These are phyloP conservation scores for Populus hybrid DNA, from an alignment of 441 rosid species.

Conservation along the genomic window DNA sequence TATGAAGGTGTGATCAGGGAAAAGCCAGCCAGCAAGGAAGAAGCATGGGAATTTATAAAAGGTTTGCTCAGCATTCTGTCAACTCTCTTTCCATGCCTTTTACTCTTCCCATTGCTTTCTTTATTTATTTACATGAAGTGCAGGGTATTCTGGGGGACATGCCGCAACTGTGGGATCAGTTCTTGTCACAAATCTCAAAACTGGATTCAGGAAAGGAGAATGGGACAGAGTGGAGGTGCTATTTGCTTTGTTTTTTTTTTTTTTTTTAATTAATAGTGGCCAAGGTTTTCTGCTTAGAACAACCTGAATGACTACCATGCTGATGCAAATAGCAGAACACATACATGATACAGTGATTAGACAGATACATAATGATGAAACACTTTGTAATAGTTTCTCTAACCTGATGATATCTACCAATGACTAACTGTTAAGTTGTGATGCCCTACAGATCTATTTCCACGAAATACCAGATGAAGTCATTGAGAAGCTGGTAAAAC, in stretches of 20 bases:
- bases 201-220: constrained; percentile 65
- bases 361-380: neutral
- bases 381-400: neutral
- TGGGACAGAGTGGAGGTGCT: constrained; percentile 83
- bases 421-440: constrained; percentile 7
- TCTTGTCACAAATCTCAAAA: constrained; percentile 70
- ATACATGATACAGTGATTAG: neutral
- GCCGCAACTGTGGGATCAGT: constrained; percentile 89
- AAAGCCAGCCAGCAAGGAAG: constrained; percentile 80
- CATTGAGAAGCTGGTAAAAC: constrained; percentile 71
- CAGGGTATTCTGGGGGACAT: constrained; percentile 77
- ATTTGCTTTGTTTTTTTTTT: neutral
- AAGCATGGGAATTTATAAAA: constrained; percentile 74
- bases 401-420: neutral
- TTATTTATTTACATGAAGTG: constrained; percentile 14
- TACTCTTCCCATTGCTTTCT: constrained; percentile 8
- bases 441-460: constrained; percentile 69
- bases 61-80: constrained; percentile 37
- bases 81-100: constrained; percentile 8
- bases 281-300: neutral
- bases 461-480: constrained; percentile 75
- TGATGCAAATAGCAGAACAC: neutral
- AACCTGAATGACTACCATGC: neutral
- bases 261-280: neutral
- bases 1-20: constrained; percentile 78